phyloP scores from a whole-genome alignment of 805 yeast species.

The Metschnikowia anglica region DNA sequence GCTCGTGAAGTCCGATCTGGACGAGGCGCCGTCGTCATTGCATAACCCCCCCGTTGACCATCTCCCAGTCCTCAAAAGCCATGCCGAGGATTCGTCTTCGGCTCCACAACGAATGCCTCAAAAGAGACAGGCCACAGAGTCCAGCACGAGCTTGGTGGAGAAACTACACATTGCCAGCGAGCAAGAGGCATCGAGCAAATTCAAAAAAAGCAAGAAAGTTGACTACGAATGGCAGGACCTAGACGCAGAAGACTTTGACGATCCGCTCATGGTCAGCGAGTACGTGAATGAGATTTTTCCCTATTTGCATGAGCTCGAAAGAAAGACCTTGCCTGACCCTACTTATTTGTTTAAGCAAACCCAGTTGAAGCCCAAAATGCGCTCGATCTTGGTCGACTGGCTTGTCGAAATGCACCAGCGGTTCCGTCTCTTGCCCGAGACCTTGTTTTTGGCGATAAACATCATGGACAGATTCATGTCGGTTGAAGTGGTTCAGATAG shows the following conservation, averaged over 20 bases:
- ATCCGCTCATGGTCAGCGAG: constrained; percentile 86
- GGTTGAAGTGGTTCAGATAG: constrained; percentile 68
- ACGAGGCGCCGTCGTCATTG: neutral
- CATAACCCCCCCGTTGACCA: neutral
- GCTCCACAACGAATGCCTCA: constrained; percentile 35
- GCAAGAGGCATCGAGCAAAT: constrained; percentile 14
- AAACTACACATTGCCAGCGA: constrained; percentile 15
- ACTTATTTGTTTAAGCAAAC: constrained; percentile 64
- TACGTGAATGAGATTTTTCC: constrained; percentile 85
- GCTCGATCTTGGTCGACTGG: constrained; percentile 92
- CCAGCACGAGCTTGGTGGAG: constrained; percentile 39
- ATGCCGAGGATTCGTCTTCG: neutral
- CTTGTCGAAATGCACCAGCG: constrained; percentile 82
- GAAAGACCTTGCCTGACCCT: constrained; percentile 70
- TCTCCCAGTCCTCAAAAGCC: neutral
- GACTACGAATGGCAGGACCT: constrained; percentile 69
- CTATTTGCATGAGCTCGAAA: constrained; percentile 71
- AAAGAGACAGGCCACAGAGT: constrained; percentile 58
- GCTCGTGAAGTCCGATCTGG: constrained; percentile 12
- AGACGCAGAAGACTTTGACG: constrained; percentile 67
- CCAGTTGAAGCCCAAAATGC: constrained; percentile 74
- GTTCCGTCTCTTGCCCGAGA: constrained; percentile 82
- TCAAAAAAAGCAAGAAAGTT: constrained; percentile 38
- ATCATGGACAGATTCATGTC: constrained; percentile 86
- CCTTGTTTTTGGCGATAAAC: constrained; percentile 78